These are phyloP conservation scores for Hypoxylon fragiforme DNA, from an alignment of 495 filamentous ascomycete species.

Conservation along the genomic window DNA sequence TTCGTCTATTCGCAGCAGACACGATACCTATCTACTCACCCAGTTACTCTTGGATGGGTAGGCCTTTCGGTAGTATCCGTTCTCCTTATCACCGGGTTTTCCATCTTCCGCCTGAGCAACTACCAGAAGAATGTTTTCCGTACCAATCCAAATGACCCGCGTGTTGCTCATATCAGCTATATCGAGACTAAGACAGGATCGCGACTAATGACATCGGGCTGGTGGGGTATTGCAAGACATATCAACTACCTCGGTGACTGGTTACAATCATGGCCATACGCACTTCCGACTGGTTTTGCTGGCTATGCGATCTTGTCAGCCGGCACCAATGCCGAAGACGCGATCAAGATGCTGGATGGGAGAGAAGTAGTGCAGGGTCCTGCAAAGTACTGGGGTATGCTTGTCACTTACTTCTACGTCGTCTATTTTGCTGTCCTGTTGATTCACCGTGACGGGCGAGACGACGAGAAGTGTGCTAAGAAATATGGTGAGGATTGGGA, in stretches of 20 bases:
- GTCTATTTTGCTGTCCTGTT: conserved; percentile 89
- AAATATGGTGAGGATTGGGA: conserved; percentile 97
- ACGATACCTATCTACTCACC: conserved; percentile 85
- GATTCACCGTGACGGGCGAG: conserved; percentile 85
- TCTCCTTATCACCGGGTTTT: conserved; percentile 71
- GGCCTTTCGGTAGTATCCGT: conserved; percentile 65
- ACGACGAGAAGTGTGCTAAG: conserved; percentile 86
- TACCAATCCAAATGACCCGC: conserved; percentile 81
- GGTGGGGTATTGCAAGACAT: conserved; percentile 93
- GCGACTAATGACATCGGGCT: conserved; percentile 80
- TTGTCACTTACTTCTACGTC: conserved; percentile 94
- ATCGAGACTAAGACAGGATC: conserved; percentile 84
- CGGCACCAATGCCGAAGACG: conserved; percentile 48
- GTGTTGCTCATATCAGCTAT: conserved; percentile 78
- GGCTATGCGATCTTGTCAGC: conserved; percentile 68
- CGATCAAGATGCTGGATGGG: conserved; percentile 60
- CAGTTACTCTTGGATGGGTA: conserved; percentile 68
- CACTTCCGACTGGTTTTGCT: conserved; percentile 83
- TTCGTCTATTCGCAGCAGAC: conserved; percentile 86
- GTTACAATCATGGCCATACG: conserved; percentile 91
- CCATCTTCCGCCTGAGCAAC: conserved; percentile 90
- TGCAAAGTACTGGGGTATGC: conserved; percentile 76
- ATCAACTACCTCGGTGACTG: conserved; percentile 99
- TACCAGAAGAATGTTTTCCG: conserved; percentile 94
- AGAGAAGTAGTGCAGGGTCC: conserved; percentile 70